phyloP scores from a whole-genome alignment of 805 yeast genomes.

The Saturnispora besseyi region DNA sequence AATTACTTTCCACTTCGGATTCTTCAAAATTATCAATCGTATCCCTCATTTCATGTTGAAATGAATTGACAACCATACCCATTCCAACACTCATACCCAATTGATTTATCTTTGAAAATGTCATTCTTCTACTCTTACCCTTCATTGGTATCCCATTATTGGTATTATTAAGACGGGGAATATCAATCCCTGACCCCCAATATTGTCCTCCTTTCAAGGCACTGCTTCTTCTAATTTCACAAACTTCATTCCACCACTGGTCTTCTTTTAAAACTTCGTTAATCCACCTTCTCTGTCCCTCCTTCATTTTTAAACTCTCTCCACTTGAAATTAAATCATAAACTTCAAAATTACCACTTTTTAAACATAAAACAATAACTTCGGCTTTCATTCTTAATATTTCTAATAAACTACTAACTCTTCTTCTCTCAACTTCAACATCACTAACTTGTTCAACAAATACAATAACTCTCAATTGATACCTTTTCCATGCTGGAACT shows the following conservation, averaged over 20 bases:
- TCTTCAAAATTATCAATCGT: constrained; percentile 1
- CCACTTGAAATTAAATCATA: constrained; percentile 80
- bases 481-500: constrained; percentile 86
- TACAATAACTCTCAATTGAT: constrained; percentile 69
- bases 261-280: constrained; percentile 46
- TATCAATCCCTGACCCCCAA: background rate
- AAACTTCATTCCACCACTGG: constrained; percentile 65
- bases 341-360: constrained; percentile 41
- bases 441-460: constrained; percentile 77
- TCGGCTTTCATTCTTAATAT: constrained; percentile 81
- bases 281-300: constrained; percentile 35
- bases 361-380: constrained; percentile 64
- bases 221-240: constrained; percentile 2
- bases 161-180: background rate
- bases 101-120: constrained; percentile 7
- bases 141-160: background rate
- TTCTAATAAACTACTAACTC: constrained; percentile 56
- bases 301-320: constrained; percentile 27
- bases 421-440: constrained; percentile 53
- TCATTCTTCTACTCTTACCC: constrained; percentile 1
- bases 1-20: constrained; percentile 3
- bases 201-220: background rate
- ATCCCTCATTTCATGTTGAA: constrained; percentile 5
- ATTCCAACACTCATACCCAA: constrained; percentile 12
- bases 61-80: constrained; percentile 10